Base-by-base conservation (phyloP, 1,284 basidiomycete genomes). In the Sanghuangporus baumii region DNA sequence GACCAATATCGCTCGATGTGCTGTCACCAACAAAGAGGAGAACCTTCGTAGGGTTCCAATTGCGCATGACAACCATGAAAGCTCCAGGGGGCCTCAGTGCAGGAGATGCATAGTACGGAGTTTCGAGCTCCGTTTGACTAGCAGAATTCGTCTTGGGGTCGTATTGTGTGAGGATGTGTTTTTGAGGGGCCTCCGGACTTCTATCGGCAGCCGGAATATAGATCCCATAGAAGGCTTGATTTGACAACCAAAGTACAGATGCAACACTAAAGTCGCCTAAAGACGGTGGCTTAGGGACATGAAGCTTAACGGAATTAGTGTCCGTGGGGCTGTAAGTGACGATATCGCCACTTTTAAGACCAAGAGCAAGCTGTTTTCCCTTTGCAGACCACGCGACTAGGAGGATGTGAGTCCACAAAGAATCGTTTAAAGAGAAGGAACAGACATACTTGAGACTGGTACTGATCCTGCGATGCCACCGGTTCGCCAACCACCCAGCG, bases 301-400 rank as follows among this genome's bases (percentile, higher is more conserved):
- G 80, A 57, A 81, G 84, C 69, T 90, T 86, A 8, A 78, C 76
- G 6, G 78, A 71, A 2, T 78, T 74, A 12, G 81, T 81, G 62
- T 86, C 84, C 5, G 79, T 78, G 18, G 88, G 81, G 43, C 81
- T 80, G 71, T 86, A 90, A 2, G 91, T 87, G 47, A 88, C 71
- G 37, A 94, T 85, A 62, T 89, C 85, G 3, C 93, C 92, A 18
- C 78, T 81, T 63, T 81, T 81, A 14, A 92, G 74, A 36, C 89
- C 93, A 47, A 93, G 81, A 0, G 89, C 91, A 38, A 94, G 74
- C 66, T 93, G 91, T 71, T 93, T 94, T 52, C 92, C 93, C 71
- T 91, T 93, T 1, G 91, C 87, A 2, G 93, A 94, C 92, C 93
- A 94, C 20, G 86, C 84, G 5, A 88, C 88, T 88, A 66, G 23